Conservation (phyloP, 495 filamentous ascomycete species). For the Xylaria grammica region DNA sequence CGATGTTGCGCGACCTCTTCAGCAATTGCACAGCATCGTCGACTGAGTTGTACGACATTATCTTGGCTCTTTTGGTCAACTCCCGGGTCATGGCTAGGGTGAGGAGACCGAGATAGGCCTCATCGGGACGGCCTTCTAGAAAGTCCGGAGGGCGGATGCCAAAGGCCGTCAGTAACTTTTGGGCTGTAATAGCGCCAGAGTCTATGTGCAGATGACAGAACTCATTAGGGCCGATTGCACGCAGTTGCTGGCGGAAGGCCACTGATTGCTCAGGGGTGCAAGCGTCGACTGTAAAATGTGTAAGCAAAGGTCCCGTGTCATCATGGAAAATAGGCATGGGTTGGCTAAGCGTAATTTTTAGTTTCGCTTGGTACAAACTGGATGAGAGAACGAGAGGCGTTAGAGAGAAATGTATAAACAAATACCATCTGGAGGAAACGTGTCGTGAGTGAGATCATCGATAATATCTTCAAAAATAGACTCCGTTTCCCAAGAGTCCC, state of each 20-base stretch:
- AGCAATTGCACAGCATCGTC: slow-evolving; percentile 86
- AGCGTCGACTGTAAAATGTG: slow-evolving; percentile 53
- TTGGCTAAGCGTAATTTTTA: neutral
- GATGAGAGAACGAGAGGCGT: slow-evolving; percentile 26
- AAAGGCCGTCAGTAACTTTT: slow-evolving; percentile 92
- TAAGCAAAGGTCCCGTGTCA: slow-evolving; percentile 22
- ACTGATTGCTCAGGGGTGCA: slow-evolving; percentile 78
- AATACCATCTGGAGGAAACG: slow-evolving; percentile 62
- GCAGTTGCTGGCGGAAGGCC: slow-evolving; percentile 69
- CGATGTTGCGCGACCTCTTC: slow-evolving; percentile 76
- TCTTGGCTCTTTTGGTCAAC: slow-evolving; percentile 78
- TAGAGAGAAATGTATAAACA: slow-evolving; percentile 31
- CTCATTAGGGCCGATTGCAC: slow-evolving; percentile 72
- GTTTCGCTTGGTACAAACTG: neutral
- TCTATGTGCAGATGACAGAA: slow-evolving; percentile 78
- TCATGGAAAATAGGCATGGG: neutral
- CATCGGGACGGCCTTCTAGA: slow-evolving; percentile 74
- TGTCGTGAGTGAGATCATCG: slow-evolving; percentile 66
- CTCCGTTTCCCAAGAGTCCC: slow-evolving; percentile 68
- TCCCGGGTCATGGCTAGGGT: slow-evolving; percentile 81
- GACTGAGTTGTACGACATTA: slow-evolving; percentile 80
- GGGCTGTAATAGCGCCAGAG: slow-evolving; percentile 69
- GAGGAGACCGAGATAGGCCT: slow-evolving; percentile 75
- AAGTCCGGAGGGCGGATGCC: slow-evolving; percentile 77
- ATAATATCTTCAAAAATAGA: slow-evolving; percentile 73